phyloP scores from a whole-genome alignment of 2,329 filamentous ascomycete species.

The Colletotrichum gloeosporioides region DNA sequence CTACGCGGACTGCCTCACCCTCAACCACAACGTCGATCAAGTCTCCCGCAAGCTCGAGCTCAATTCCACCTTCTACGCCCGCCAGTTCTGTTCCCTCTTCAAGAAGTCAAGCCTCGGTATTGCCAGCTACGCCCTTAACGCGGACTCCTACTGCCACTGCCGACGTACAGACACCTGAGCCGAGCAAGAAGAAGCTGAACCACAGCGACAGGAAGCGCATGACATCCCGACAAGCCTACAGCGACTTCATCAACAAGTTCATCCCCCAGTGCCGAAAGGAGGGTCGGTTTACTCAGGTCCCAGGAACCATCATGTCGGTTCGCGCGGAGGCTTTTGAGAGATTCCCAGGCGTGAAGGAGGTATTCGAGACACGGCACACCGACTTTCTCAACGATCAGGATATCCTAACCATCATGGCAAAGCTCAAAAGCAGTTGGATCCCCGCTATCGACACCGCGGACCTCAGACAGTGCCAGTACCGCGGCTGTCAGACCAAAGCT shows the following conservation, averaged over 20 bases:
- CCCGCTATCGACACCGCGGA: background rate
- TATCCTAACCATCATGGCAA: conserved; percentile 2
- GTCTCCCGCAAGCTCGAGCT: background rate
- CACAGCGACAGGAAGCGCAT: conserved; percentile 64
- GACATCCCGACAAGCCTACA: conserved; percentile 60
- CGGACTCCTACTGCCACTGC: background rate
- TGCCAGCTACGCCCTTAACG: background rate
- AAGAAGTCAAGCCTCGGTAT: background rate
- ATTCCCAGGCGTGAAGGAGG: conserved; percentile 48
- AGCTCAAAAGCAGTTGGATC: conserved; percentile 24
- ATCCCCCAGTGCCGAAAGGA: conserved; percentile 55
- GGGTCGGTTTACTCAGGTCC: conserved; percentile 35
- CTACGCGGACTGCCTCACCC: background rate
- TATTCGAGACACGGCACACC: conserved; percentile 48
- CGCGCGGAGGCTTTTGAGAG: conserved; percentile 56
- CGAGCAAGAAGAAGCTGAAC: conserved; percentile 45
- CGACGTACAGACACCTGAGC: conserved; percentile 23
- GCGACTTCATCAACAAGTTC: conserved; percentile 67
- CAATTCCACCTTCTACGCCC: background rate
- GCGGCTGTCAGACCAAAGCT: conserved; percentile 42
- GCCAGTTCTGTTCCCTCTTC: background rate
- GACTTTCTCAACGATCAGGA: conserved; percentile 48
- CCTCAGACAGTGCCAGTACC: conserved; percentile 27
- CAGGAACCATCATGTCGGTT: conserved; percentile 47
- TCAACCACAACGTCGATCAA: background rate